Percentiles rank a stretch among this genome's conserved stretches.
These are phyloP conservation scores for Pichia californica DNA, from an alignment of 805 yeast genomes.

Conservation along the genomic window DNA sequence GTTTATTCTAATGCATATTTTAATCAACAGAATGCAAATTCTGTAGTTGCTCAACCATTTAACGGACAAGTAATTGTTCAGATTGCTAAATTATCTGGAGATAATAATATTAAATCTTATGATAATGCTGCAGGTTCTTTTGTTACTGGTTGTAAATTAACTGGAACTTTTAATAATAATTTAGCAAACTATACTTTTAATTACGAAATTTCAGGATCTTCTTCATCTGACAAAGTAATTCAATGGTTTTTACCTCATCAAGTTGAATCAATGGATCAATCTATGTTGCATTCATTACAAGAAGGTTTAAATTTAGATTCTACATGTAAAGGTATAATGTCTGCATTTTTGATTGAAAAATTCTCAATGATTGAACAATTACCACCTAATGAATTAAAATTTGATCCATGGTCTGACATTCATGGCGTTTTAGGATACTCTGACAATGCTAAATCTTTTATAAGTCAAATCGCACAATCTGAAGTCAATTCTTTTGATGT, in stretches of 20 bases:
- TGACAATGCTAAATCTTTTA: slow-evolving; percentile 33
- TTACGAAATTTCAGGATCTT: slow-evolving; percentile 25
- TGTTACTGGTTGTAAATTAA: slow-evolving; percentile 38
- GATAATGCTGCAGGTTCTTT: slow-evolving; percentile 69
- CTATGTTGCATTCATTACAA: slow-evolving; percentile 19
- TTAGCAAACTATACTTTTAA: slow-evolving; percentile 33
- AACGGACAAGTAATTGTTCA: slow-evolving; percentile 40
- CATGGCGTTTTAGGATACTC: slow-evolving; percentile 31
- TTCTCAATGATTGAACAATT: slow-evolving; percentile 25
- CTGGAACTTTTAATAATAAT: slow-evolving; percentile 31
- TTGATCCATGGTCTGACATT: slow-evolving; percentile 55
- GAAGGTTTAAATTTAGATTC: slow-evolving; percentile 36
- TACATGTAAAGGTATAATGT: slow-evolving; percentile 50
- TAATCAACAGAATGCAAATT: slow-evolving; percentile 22
- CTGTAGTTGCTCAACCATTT: slow-evolving; percentile 31
- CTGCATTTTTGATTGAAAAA: slow-evolving; percentile 34
- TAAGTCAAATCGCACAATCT: slow-evolving; percentile 41
- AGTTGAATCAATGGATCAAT: slow-evolving; percentile 27
- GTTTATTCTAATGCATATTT: slow-evolving; percentile 37
- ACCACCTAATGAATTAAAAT: slow-evolving; percentile 30
- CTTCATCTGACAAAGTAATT: slow-evolving; percentile 22
- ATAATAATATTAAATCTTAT: slow-evolving; percentile 34
- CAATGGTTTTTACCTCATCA: slow-evolving; percentile 54
- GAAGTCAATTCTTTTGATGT: slow-evolving; percentile 52
- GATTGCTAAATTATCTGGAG: slow-evolving; percentile 37